Base-by-base conservation (phyloP, 768 basidiomycete genomes). In the Xerocomellus dryophilus region DNA sequence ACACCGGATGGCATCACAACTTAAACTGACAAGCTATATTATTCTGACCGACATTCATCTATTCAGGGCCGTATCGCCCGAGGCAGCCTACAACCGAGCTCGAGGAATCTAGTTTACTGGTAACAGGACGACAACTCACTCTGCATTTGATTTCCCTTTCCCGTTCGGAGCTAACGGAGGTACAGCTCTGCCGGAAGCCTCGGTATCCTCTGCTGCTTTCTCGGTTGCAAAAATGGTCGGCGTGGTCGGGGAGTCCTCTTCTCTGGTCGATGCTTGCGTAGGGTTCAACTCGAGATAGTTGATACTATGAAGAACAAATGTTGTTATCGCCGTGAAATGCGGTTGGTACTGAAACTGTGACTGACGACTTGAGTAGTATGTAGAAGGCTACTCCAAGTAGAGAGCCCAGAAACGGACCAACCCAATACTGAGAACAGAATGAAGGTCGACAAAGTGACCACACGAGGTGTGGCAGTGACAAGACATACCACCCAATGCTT, bases 381-480 rank as follows among this genome's bases (percentile, higher is more conserved):
- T 87, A 90, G 60, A 88, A 76, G 7, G 62, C 75, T 15, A 80
- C 74, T 31, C 72, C 84, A 9, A 90, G 73, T 10, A 90, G 64
- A 6, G 84, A 77, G 29, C 88, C 87, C 20, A 89, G 73, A 50
- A 79, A 78, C 0, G 86, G 86, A 36, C 88, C 87, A 9, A 87
- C 69, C 86, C 85, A 86, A 62, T 86, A 86, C 83, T 86, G 51
- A 14, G 23, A 15, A 59, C 20, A 29, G 36, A 60, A 53, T 38
- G 27, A 38, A 20, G 42, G 20, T 57, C 21, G 54, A 55, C 45
- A 21, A 27, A 11, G 35, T n/a, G 54, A 27, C 29, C 15, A 23
- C 40, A 25, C 10, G 11, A 20, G 4, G 47, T 20, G 18, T 39
- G 36, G 3, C 15, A 32, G 15, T 2, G 29, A 23, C 8, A 5